A percentile compares a stretch with the other conserved stretches of the same genome.
Conservation (phyloP, 768 basidiomycete genomes). For the Agrocybe praecox region DNA sequence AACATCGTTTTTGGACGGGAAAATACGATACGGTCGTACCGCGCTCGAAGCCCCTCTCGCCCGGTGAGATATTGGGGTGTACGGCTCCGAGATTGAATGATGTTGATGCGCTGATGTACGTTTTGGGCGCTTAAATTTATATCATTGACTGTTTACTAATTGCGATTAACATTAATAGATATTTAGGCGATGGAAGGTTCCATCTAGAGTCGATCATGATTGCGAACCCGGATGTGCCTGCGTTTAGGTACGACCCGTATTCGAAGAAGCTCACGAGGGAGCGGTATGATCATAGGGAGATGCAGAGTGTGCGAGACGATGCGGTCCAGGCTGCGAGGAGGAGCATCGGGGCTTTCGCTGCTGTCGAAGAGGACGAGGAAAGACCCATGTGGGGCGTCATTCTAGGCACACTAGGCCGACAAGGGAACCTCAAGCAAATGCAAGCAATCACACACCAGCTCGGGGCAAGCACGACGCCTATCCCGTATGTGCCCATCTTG, state of each 20-base stretch:
- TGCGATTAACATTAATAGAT: conserved; percentile 49
- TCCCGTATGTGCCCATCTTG: conserved; percentile 88
- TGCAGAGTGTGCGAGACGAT: conserved; percentile 73
- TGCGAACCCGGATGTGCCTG: conserved; percentile 93
- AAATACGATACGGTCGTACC: conserved; percentile 80
- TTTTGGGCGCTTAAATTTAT: conserved; percentile 11
- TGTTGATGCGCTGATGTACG: conserved; percentile 92
- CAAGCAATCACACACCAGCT: conserved; percentile 82
- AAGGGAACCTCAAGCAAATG: conserved; percentile 90
- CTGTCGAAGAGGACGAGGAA: background rate
- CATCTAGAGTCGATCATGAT: conserved; percentile 99
- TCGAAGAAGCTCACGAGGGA: conserved; percentile 96
- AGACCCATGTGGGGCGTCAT: conserved; percentile 84
- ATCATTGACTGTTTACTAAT: background rate
- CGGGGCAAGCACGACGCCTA: conserved; percentile 47
- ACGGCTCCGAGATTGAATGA: conserved; percentile 81
- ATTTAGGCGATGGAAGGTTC: conserved; percentile 97
- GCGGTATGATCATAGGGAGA: conserved; percentile 85
- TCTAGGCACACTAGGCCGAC: conserved; percentile 91
- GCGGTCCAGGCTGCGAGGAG: conserved; percentile 76
- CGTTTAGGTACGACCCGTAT: conserved; percentile 98
- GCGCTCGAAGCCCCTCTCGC: conserved; percentile 88
- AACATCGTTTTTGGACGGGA: conserved; percentile 45
- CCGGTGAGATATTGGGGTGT: conserved; percentile 96
- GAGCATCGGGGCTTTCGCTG: conserved; percentile 47